Evolutionary conservation across 1,284 basidiomycete species (phyloP).

Genomic region (Ustilago trichophora): DNA sequence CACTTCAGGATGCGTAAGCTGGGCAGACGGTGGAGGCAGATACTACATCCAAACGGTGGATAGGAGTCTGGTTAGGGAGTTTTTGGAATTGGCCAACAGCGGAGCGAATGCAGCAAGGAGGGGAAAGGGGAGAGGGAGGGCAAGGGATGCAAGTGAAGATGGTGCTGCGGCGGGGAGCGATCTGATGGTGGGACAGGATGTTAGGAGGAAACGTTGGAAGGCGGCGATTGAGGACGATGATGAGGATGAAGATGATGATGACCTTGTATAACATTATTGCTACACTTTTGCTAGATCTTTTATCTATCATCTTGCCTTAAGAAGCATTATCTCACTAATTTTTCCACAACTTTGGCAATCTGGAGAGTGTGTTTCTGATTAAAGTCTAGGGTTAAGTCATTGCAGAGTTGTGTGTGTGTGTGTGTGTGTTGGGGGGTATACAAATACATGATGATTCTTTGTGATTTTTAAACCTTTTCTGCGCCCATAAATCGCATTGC

Average conservation of each 20-base stretch:
- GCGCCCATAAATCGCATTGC: slow-evolving; percentile 61
- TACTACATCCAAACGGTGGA: slow-evolving; percentile 63
- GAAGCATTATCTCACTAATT: too few species aligned
- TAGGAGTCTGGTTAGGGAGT: slow-evolving; percentile 37
- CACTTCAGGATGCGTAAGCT: slow-evolving; percentile 57
- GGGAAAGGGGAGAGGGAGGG: background rate
- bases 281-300: too few species aligned
- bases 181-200: slow-evolving; percentile 31
- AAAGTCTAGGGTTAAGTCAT: too few species aligned
- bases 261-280: background rate
- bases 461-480: slow-evolving; percentile 50
- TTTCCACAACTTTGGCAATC: too few species aligned
- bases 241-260: slow-evolving; percentile 17
- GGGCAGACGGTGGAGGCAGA: slow-evolving; percentile 62
- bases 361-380: too few species aligned
- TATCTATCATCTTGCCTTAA: too few species aligned
- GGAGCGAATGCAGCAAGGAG: background rate
- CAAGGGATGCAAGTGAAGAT: background rate
- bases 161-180: slow-evolving; percentile 4
- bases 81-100: slow-evolving; percentile 11
- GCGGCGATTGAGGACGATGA: slow-evolving; percentile 27
- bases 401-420: too few species aligned
- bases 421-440: too few species aligned
- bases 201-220: slow-evolving; percentile 36
- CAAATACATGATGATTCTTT: too few species aligned